Base-by-base conservation (phyloP, 2,329 filamentous ascomycete genomes). In the Fusarium redolens region DNA sequence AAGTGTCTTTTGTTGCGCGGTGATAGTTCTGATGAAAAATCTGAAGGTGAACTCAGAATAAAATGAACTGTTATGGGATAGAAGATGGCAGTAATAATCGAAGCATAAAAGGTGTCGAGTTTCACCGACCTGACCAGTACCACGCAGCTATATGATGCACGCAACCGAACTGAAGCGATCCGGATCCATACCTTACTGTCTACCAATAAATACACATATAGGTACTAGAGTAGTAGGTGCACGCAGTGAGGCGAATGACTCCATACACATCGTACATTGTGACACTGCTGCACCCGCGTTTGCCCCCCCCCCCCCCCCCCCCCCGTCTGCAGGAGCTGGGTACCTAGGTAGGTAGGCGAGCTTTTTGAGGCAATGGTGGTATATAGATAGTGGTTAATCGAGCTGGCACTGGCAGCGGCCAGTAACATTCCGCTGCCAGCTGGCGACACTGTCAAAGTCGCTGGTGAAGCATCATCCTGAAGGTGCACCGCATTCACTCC, bases 201-300 rank as follows among this genome's bases (percentile, higher is more conserved):
- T 44, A 43, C 22, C 25, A 40, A 25, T 30, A 33, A 14, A 15
- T 41, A 45, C 30, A 63, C 30, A 47, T 8, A 44, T n/a, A 45
- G n/a, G 30, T 51, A 56, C 43, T 33, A 45, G 58, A 63, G 43
- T 55, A 69, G 37, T 7, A 64, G 30, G 31, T 47, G 28, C 17
- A 59, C 22, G 30, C 17, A 44, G 33, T 55, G 43, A 68, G 68
- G 38, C 55, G 45, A 61, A 59, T 58, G 66, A 68, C 47, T 40
- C n/a, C 43, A 55, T 73, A 58, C 60, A 47, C 64, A 74, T 74
- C 57, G 64, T 50, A 74, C 71, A 74, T 60, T 66, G 71, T 74
- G 60, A 72, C 57, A 74, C 71, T 74, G 17, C 45, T 37, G 35
- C 40, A 61, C 73, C 62, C 67, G 56, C 44, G 54, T 58, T 72